Conservation (phyloP, 23 red algal species). For the Gracilaria domingensis region DNA sequence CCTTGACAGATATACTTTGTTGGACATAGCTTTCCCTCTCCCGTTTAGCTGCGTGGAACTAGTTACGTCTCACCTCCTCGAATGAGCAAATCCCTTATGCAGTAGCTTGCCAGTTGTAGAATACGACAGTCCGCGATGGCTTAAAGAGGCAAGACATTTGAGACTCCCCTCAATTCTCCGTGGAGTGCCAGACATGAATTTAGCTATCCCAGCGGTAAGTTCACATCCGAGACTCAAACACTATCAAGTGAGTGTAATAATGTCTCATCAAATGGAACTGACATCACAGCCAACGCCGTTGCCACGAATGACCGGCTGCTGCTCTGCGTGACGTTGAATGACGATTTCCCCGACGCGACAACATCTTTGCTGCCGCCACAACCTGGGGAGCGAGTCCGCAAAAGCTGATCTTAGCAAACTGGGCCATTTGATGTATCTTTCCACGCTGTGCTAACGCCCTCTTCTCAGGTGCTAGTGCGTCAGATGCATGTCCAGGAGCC, state of each 20-base stretch:
- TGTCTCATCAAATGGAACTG: constrained; percentile 35
- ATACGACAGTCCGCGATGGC: constrained; percentile 49
- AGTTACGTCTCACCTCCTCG: constrained; percentile 35
- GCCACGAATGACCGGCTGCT: constrained; percentile 70
- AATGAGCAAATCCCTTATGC: constrained; percentile 5
- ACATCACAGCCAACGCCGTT: constrained; percentile 17
- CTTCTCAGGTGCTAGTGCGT: not conserved
- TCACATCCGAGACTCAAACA: constrained; percentile 15
- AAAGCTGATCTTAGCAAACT: constrained; percentile 55
- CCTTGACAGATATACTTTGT: not conserved
- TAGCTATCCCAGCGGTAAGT: not conserved
- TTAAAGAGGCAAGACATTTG: constrained; percentile 43
- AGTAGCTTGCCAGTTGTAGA: not conserved
- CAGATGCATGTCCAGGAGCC: not conserved
- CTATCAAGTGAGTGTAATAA: constrained; percentile 15
- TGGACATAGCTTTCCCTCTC: constrained; percentile 6
- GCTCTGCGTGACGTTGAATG: constrained; percentile 29
- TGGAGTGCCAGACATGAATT: not conserved
- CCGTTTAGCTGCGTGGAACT: constrained; percentile 5
- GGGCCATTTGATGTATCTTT: not conserved
- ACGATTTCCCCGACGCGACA: not conserved
- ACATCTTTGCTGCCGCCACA: constrained; percentile 39
- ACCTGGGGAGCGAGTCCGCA: constrained; percentile 46
- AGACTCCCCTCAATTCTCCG: not conserved
- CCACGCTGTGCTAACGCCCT: no score